phyloP scores from a whole-genome alignment of 768 basidiomycete genomes.

The Myochromella boudieri region DNA sequence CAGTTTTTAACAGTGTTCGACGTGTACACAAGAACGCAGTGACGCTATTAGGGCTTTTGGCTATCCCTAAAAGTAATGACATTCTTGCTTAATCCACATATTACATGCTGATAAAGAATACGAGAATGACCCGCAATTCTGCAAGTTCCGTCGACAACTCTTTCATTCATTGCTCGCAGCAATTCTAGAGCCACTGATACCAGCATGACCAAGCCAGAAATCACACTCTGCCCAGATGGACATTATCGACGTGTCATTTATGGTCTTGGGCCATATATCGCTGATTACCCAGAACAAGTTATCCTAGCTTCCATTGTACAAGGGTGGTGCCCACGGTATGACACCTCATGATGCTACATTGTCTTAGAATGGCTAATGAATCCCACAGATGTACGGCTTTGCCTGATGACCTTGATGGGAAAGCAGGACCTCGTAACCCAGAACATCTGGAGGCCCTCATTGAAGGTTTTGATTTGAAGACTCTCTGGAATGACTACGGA shows the following conservation, averaged over 20 bases:
- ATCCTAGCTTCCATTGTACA: constrained; percentile 22
- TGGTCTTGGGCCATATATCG: constrained; percentile 28
- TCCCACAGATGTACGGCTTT: constrained; percentile 10
- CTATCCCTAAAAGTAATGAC: constrained; percentile 8
- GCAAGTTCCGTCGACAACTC: neutral
- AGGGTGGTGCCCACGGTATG: constrained; percentile 27
- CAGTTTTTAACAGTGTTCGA: constrained; percentile 29
- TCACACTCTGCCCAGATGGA: constrained; percentile 23
- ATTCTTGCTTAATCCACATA: neutral
- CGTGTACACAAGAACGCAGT: constrained; percentile 28
- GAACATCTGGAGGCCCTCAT: constrained; percentile 21
- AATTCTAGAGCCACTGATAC: neutral
- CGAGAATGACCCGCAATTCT: neutral
- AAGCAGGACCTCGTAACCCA: constrained; percentile 7
- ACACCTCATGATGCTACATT: constrained; percentile 1
- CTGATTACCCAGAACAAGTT: constrained; percentile 28
- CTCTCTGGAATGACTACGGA: constrained; percentile 26
- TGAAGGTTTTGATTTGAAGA: constrained; percentile 15
- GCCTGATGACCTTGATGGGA: constrained; percentile 18
- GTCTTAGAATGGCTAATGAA: neutral
- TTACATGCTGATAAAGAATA: neutral
- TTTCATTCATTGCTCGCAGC: neutral
- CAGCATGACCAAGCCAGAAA: neutral
- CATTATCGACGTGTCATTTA: constrained; percentile 23
- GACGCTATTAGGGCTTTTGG: constrained; percentile 10